These are phyloP conservation scores for Talaromyces sp. DNA, from an alignment of 2,329 filamentous ascomycete species.

Conservation along the genomic window DNA sequence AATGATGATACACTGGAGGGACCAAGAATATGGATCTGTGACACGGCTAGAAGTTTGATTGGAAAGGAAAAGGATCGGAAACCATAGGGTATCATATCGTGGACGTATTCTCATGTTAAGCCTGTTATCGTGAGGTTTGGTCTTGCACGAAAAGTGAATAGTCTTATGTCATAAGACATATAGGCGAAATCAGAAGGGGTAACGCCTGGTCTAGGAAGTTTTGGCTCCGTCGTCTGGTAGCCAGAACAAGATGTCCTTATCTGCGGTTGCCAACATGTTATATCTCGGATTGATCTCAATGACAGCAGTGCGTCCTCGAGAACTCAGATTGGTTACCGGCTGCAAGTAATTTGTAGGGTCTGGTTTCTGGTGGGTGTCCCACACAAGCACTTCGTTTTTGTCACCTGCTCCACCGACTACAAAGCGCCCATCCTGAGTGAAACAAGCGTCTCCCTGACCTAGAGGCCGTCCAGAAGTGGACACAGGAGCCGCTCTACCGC, in stretches of 20 bases:
- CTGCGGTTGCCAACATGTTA: conserved; percentile 87
- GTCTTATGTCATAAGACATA: not conserved
- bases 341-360: conserved; percentile 53
- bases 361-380: conserved; percentile 67
- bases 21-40: conserved; percentile 62
- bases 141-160: not conserved
- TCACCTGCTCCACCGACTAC: conserved; percentile 73
- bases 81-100: conserved; percentile 21
- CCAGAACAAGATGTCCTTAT: conserved; percentile 79
- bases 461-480: conserved; percentile 53
- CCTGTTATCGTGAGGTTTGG: not conserved
- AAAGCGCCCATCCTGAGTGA: conserved; percentile 84
- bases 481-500: conserved; percentile 49
- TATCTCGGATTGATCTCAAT: conserved; percentile 86
- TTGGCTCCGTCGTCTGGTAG: conserved; percentile 59
- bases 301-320: conserved; percentile 62
- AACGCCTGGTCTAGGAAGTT: conserved; percentile 17
- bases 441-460: conserved; percentile 73
- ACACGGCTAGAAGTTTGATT: conserved; percentile 62
- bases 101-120: not conserved
- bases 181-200: not conserved
- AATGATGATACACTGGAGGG: conserved; percentile 51
- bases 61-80: conserved; percentile 58
- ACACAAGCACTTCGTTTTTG: conserved; percentile 71
- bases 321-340: conserved; percentile 38